A percentile compares a stretch with the other conserved stretches of the same genome.
These are phyloP conservation scores for Rhododendron ferrugineum DNA, from an alignment of 148 eudicot genomes.

Conservation along the genomic window DNA sequence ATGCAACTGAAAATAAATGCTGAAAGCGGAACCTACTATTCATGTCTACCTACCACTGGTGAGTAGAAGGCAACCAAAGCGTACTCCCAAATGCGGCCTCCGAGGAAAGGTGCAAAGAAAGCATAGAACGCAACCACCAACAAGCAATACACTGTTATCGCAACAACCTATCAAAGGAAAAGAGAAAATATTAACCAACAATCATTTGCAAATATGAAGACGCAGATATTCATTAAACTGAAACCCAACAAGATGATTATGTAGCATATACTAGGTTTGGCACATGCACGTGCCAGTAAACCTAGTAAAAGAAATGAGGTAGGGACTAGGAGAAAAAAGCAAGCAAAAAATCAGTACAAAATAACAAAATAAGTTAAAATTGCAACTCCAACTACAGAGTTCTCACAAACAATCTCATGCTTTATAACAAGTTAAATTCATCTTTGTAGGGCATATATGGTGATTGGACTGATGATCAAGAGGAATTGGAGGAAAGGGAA, in stretches of 20 bases:
- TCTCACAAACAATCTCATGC: background rate
- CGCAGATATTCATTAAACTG: background rate
- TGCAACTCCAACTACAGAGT: background rate
- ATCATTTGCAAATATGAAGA: conserved; percentile 7
- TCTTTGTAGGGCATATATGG: background rate
- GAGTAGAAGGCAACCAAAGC: conserved; percentile 63
- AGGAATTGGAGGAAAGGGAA: background rate
- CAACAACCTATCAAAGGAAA: conserved; percentile 63
- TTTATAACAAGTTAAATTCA: background rate
- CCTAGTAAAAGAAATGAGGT: background rate
- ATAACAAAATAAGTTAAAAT: background rate
- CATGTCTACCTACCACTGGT: conserved; percentile 69
- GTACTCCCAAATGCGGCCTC: conserved; percentile 84
- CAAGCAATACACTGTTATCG: conserved; percentile 90
- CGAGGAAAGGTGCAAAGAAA: conserved; percentile 94
- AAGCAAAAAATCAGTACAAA: background rate
- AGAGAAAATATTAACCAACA: conserved; percentile 9
- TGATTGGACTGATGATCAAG: background rate
- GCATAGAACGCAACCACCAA: conserved; percentile 92
- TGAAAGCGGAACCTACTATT: background rate
- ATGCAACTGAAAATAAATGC: conserved; percentile 4
- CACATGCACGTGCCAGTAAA: background rate
- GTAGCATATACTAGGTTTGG: background rate
- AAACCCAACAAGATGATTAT: background rate
- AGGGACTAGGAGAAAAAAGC: background rate